A percentile compares a stretch with the other conserved stretches of the same genome.
Conservation (phyloP, 2,329 filamentous ascomycete genomes). For the Botrytis elliptica region DNA sequence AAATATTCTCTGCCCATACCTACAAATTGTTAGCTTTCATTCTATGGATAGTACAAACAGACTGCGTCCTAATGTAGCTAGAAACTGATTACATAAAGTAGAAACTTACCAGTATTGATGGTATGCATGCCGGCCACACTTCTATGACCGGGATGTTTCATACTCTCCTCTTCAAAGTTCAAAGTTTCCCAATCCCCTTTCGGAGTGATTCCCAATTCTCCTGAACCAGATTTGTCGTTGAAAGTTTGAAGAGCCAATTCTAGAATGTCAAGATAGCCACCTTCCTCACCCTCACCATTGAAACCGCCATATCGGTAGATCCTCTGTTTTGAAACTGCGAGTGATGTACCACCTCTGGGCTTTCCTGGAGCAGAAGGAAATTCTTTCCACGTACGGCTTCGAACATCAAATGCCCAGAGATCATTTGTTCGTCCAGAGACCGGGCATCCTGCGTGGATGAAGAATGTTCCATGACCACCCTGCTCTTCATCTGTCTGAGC, state of each 20-base stretch:
- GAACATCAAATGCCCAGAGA: conserved; percentile 75
- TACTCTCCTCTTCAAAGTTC: conserved; percentile 44
- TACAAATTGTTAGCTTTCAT: background rate
- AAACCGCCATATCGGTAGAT: conserved; percentile 81
- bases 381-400: conserved; percentile 63
- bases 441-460: conserved; percentile 73
- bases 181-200: conserved; percentile 56
- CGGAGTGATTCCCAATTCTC: conserved; percentile 52
- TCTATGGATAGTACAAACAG: background rate
- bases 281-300: conserved; percentile 67
- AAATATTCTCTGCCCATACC: conserved; percentile 59
- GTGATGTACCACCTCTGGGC: conserved; percentile 63
- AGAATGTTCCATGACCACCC: conserved; percentile 67
- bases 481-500: conserved; percentile 58
- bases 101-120: conserved; percentile 49
- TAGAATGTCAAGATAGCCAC: conserved; percentile 68
- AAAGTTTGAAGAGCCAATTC: conserved; percentile 57
- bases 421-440: conserved; percentile 62
- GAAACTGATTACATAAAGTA: background rate
- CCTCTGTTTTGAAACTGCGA: conserved; percentile 61
- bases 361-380: conserved; percentile 66
- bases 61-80: background rate
- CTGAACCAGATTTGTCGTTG: conserved; percentile 49
- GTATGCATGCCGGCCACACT: conserved; percentile 55
- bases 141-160: conserved; percentile 52